phyloP scores from a whole-genome alignment of 495 filamentous ascomycete genomes.

The Penicillium angulare region DNA sequence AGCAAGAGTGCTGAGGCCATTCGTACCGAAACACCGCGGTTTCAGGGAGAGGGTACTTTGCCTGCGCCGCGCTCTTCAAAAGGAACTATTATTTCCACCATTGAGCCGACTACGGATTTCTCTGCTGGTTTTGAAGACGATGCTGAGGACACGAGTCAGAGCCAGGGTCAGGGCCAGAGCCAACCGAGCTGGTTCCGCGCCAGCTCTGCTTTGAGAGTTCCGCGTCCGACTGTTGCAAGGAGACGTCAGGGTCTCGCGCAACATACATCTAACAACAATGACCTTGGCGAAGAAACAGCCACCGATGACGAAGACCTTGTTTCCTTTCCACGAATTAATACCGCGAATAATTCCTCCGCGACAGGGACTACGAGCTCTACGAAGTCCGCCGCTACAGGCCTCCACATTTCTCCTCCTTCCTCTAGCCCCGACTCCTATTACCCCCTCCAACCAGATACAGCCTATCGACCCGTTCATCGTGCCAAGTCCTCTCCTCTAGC shows the following conservation, averaged over 20 bases:
- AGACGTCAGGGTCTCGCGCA: slow-evolving; percentile 36
- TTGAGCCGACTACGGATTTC: neutral
- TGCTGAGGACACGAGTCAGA: neutral
- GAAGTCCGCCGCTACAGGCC: slow-evolving; percentile 12
- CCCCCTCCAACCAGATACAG: slow-evolving; percentile 34
- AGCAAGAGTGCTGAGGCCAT: slow-evolving; percentile 33
- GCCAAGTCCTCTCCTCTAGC: slow-evolving; percentile 61
- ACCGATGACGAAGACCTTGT: slow-evolving; percentile 79
- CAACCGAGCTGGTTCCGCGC: slow-evolving; percentile 28
- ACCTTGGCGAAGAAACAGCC: slow-evolving; percentile 62
- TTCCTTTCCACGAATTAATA: slow-evolving; percentile 48
- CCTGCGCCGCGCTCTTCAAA: slow-evolving; percentile 9
- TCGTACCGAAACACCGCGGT: slow-evolving; percentile 28
- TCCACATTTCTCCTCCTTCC: slow-evolving; percentile 44
- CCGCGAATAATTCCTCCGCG: slow-evolving; percentile 20
- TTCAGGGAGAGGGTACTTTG: neutral
- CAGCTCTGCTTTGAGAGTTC: slow-evolving; percentile 20
- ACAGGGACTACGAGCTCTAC: slow-evolving; percentile 27
- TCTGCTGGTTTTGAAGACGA: slow-evolving; percentile 13
- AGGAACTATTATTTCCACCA: slow-evolving; percentile 15
- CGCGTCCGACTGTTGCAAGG: slow-evolving; percentile 20
- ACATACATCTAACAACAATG: slow-evolving; percentile 24
- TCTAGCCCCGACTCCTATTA: slow-evolving; percentile 72
- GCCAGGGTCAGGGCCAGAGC: no score
- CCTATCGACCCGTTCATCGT: slow-evolving; percentile 42